Evolutionary conservation across 2,329 filamentous ascomycete species (phyloP).

Genomic region (Periconia sp.): DNA sequence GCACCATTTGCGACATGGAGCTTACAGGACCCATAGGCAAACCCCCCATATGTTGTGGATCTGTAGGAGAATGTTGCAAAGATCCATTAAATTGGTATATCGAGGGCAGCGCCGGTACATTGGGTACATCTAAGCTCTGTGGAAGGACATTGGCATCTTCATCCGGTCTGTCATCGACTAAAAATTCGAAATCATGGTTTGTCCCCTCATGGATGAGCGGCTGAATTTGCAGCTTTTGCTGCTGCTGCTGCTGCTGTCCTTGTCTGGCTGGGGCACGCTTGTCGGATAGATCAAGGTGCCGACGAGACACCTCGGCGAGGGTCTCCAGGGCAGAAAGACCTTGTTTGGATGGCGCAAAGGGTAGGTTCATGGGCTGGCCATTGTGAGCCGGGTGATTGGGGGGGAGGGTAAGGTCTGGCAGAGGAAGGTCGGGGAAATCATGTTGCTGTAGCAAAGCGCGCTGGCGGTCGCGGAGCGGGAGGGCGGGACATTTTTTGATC

Average conservation of each 20-base stretch:
- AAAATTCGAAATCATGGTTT: constrained; percentile 37
- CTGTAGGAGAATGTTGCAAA: constrained; percentile 39
- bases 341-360: constrained; percentile 52
- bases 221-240: constrained; percentile 8
- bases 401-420: constrained; percentile 44
- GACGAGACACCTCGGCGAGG: constrained; percentile 82
- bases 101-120: constrained; percentile 37
- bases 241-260: constrained; percentile 19
- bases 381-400: constrained; percentile 19
- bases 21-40: constrained; percentile 30
- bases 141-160: constrained; percentile 24
- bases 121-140: constrained; percentile 36
- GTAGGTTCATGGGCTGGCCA: constrained; percentile 41
- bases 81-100: constrained; percentile 43
- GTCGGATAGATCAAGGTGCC: constrained; percentile 61
- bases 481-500: constrained; percentile 81
- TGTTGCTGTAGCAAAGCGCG: constrained; percentile 73
- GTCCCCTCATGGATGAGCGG: constrained; percentile 7
- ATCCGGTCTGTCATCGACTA: constrained; percentile 42
- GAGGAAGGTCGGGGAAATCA: constrained; percentile 62
- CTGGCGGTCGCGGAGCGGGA: constrained; percentile 73
- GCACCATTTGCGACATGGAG: constrained; percentile 39
- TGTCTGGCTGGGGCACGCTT: constrained; percentile 44
- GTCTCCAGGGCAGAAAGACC: constrained; percentile 83
- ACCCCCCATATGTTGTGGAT: constrained; percentile 36